phyloP scores from a whole-genome alignment of 2,329 filamentous ascomycete genomes.

The Penicillium aurantiogriseum region DNA sequence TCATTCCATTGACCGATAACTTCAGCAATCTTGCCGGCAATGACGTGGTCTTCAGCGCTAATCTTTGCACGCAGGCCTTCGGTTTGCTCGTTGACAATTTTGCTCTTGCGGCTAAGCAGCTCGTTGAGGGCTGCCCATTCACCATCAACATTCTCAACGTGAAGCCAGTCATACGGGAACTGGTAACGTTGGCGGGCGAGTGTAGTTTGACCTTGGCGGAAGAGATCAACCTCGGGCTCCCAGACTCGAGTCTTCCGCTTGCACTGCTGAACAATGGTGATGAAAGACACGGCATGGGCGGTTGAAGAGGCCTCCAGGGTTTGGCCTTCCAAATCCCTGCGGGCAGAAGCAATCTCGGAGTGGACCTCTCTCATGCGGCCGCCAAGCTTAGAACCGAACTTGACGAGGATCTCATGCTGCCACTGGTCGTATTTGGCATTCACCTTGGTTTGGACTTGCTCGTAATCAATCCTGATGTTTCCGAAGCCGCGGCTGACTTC shows the following conservation, averaged over 20 bases:
- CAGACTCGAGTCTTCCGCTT: conserved; percentile 90
- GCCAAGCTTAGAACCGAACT: conserved; percentile 86
- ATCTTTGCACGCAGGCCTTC: conserved; percentile 96
- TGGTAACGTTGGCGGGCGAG: conserved; percentile 89
- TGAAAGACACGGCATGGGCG: conserved; percentile 95
- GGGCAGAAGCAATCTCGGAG: conserved; percentile 84
- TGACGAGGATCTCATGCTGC: conserved; percentile 94
- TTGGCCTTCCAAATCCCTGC: conserved; percentile 85
- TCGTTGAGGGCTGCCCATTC: conserved; percentile 95
- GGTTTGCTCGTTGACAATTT: conserved; percentile 93
- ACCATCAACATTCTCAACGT: conserved; percentile 92
- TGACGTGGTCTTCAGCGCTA: conserved; percentile 84
- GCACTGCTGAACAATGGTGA: conserved; percentile 95
- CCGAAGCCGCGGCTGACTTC: conserved; percentile 92
- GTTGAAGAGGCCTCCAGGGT: conserved; percentile 93
- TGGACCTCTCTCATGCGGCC: conserved; percentile 90
- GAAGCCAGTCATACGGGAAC: conserved; percentile 89
- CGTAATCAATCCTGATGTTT: conserved; percentile 93
- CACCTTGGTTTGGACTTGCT: conserved; percentile 97
- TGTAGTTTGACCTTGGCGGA: conserved; percentile 92
- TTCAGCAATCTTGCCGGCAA: conserved; percentile 82
- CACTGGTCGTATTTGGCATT: conserved; percentile 99
- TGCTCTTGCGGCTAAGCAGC: conserved; percentile 84
- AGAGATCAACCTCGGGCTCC: conserved; percentile 94
- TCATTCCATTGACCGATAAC: conserved; percentile 88